Conservation (phyloP, 495 filamentous ascomycete species). For the Penicillium desertorum region DNA sequence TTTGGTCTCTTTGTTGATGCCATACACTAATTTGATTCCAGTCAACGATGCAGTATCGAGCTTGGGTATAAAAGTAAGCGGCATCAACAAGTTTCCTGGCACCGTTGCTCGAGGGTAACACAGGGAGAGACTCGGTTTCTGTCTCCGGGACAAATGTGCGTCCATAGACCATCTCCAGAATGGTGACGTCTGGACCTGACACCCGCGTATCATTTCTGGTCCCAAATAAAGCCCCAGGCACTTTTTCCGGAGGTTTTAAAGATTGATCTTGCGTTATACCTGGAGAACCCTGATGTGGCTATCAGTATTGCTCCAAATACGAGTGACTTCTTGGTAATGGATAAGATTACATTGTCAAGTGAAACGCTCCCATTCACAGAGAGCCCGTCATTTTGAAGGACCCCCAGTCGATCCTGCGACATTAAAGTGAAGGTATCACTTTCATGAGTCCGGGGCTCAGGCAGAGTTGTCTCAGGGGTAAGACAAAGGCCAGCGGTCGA, state of each 20-base stretch:
- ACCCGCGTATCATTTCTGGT: background rate
- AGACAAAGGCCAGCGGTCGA: background rate
- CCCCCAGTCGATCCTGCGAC: background rate
- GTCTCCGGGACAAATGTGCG: background rate
- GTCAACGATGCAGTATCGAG: constrained; percentile 17
- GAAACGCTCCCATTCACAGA: too few relatives aligned
- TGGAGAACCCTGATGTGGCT: too few relatives aligned
- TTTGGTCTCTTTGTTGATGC: constrained; percentile 5
- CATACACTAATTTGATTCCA: constrained; percentile 14
- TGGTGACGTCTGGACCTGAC: background rate
- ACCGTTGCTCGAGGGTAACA: constrained; percentile 9
- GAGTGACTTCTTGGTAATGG: too few relatives aligned
- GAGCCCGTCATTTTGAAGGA: background rate
- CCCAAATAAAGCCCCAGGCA: background rate
- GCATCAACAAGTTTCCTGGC: constrained; percentile 14
- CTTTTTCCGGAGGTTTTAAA: background rate
- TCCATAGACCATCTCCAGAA: constrained; percentile 3
- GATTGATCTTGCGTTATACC: too few relatives aligned
- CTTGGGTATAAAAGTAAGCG: constrained; percentile 16
- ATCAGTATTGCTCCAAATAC: too few relatives aligned
- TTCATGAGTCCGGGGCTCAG: background rate
- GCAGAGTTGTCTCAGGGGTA: background rate
- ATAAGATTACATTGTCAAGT: too few relatives aligned
- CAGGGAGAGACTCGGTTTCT: constrained; percentile 2
- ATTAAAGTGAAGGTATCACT: background rate